Base-by-base conservation (phyloP, 257 asterid species). In the Paraleonurus japonicus region DNA sequence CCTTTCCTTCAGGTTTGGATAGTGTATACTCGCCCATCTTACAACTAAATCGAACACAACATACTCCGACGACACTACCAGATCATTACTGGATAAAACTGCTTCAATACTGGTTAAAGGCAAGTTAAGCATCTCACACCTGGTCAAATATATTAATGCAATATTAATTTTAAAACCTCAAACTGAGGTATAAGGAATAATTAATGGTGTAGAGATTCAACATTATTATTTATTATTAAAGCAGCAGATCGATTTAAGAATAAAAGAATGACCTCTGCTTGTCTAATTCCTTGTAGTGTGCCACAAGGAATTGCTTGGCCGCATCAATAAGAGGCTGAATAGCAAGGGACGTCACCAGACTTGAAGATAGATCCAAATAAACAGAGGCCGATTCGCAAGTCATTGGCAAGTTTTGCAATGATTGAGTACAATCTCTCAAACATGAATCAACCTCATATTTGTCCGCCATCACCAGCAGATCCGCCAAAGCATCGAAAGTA, bases 401-500 rank as follows among this genome's bases (percentile, higher is more conserved):
- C 97, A 90, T 88, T 28, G 86, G 88, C 57, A 80, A 71, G 61
- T 74, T 75, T 48, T 73, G 83, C 73, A 90, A 76, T 63, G 82
- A 48, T 61, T 70, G 79, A 73, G 87, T 76, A 81, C 95, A 88
- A 71, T 88, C 78, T 48, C 87, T 84, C 96, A 87, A 84, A 80
- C 96, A 90, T 45, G 95, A 87, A 3, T 79, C 87, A 66, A 88
- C 97, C 81, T 88, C 90, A 76, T 59, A 88, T 68, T 88, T 90
- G 80, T 88, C 95, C 65, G 96, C 96, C 65, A 79, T 93, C 90
- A 85, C 0, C n/a, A 10, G 10, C 32, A 54, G 16, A 22, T 54
- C 61, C 61, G 22, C 1, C 61, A 54, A 54, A 22, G 61, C 61
- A 54, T 19, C n/a, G 0, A 22, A 22, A 6, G 32, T 9, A 54